These are phyloP conservation scores for Phymatotrichopsis omnivora DNA, from an alignment of 2,329 filamentous ascomycete species.

Conservation along the genomic window DNA sequence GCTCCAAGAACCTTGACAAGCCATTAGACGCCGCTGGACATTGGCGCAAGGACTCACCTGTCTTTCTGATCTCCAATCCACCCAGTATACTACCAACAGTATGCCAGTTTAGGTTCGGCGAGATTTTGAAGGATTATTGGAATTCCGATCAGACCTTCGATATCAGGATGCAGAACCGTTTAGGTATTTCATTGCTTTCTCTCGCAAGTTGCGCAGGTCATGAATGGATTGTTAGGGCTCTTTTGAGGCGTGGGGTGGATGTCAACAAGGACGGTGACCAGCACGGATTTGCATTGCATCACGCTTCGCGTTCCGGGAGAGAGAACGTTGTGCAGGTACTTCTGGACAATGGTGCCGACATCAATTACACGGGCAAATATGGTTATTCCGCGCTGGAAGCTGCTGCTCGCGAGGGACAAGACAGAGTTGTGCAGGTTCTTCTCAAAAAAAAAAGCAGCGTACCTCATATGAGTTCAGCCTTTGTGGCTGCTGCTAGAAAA, in stretches of 20 bases:
- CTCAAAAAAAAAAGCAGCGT: no score
- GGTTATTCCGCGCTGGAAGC: conserved; percentile 25
- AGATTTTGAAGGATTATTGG: conserved; percentile 1
- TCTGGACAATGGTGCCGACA: conserved; percentile 24
- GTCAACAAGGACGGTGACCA: conserved; percentile 28
- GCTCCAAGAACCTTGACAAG: neutral
- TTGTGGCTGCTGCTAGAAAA: no score
- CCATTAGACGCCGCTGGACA: no score
- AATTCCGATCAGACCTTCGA: conserved; percentile 2
- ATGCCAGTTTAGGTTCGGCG: conserved; percentile 1
- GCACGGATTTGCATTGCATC: conserved; percentile 28
- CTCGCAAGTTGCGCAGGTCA: conserved; percentile 8
- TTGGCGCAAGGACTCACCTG: no score
- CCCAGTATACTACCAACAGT: conserved; percentile 1
- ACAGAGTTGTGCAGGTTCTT: neutral
- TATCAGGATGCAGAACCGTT: neutral
- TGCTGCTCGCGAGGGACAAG: conserved; percentile 9
- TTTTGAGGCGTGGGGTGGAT: conserved; percentile 33
- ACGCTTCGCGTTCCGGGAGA: conserved; percentile 20
- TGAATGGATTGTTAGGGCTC: conserved; percentile 12
- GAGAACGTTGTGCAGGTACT: conserved; percentile 20
- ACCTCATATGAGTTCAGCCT: no score
- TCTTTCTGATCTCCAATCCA: no score
- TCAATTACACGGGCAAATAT: conserved; percentile 17
- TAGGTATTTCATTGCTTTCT: neutral